Evolutionary conservation across 192 early-diverging fungal genomes (phyloP), one percentile per base, ranked within the genome.

Genomic region (Dissophora globulifera): DNA sequence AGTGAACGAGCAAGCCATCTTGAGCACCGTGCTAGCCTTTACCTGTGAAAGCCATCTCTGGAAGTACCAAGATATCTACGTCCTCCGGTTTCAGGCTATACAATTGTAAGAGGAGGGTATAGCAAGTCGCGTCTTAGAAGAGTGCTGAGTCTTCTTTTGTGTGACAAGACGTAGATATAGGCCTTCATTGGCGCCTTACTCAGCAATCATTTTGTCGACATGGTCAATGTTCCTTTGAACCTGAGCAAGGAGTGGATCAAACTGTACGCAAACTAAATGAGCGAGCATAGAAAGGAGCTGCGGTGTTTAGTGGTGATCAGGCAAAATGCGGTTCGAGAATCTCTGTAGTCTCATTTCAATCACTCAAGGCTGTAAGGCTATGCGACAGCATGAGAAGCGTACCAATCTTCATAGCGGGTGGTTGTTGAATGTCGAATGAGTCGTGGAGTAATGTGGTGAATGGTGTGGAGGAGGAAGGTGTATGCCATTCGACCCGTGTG

Each of bases 11-110:
- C 19, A 0, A 50, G 6, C 9, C 10, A 8, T 9, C 49, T 11
- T 27, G 49, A 27, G 8, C 50, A 17, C 17, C 13, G 10, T 26
- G 22, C 50, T 17, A 9, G n/a, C 10, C 40, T 42, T n/a, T 80
- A 90, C 89, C 91, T 32, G 91, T 85, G 62, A 94, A 93, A 5
- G 86, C 85, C 88, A 95, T 84, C 68, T 95, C 93, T 4, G 93
- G 90, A 29, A 93, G 74, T 3, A 95, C 75, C 16, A 95, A 61
- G 16, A 93, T 62, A 68, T 92, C 90, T 1, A 92, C 84, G 33
- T 86, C 82, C 5, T 80, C 83, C 11, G 82, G 72, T 16, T 74
- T 48, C 59, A 78, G 80, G 38, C 87, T 88, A 69, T 11, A 25
- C 2, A 16, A 12, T n/a, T 27, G 12, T 30, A 32, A 20, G 12